These are phyloP conservation scores for Adansonia grandidieri DNA, from an alignment of 441 rosid genomes.

Conservation along the genomic window DNA sequence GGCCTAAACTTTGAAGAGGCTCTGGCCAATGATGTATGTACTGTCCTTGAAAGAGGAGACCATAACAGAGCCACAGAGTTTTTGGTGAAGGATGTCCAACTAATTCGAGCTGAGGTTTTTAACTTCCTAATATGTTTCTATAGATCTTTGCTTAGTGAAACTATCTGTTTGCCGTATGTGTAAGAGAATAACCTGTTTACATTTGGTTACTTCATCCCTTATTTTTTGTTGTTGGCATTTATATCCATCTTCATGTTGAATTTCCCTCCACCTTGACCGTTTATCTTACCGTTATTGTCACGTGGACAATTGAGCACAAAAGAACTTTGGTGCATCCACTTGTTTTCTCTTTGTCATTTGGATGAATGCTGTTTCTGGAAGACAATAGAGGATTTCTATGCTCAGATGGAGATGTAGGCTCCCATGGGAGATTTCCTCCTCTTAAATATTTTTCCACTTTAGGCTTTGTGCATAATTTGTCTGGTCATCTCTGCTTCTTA, in stretches of 20 bases:
- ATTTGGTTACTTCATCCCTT: background rate
- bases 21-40: slow-evolving; percentile 58
- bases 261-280: background rate
- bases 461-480: slow-evolving; percentile 4
- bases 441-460: background rate
- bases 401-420: slow-evolving; percentile 9
- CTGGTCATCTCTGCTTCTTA: slow-evolving; percentile 4
- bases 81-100: slow-evolving; percentile 81
- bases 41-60: slow-evolving; percentile 81
- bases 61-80: slow-evolving; percentile 55
- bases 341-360: background rate
- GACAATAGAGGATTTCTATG: background rate
- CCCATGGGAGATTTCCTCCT: background rate
- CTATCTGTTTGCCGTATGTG: background rate
- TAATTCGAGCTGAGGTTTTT: slow-evolving; percentile 86
- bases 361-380: slow-evolving; percentile 3
- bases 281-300: background rate
- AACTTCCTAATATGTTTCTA: slow-evolving; percentile 28
- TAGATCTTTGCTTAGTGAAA: slow-evolving; percentile 16
- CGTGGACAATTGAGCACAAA: background rate
- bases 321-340: background rate
- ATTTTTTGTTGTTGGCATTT: slow-evolving; percentile 4
- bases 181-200: background rate
- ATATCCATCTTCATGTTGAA: background rate
- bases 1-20: slow-evolving; percentile 64